Evolutionary conservation across 495 filamentous ascomycete species (phyloP).

Genomic region (Neurospora sp.): DNA sequence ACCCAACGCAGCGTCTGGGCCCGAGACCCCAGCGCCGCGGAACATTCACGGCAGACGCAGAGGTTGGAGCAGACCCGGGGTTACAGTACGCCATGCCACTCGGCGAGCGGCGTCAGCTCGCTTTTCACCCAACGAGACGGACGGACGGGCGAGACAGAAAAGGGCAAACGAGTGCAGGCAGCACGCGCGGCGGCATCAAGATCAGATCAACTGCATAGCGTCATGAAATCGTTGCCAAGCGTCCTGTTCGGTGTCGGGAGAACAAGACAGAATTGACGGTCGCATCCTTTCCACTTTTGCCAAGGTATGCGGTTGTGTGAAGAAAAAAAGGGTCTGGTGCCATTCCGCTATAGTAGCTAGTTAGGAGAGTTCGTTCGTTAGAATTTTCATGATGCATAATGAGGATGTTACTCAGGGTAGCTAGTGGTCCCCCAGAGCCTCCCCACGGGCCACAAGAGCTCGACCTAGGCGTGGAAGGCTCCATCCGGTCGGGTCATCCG

Average conservation of each 20-base stretch:
- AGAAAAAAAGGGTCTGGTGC: slow-evolving; percentile 5
- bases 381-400: background rate
- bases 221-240: background rate
- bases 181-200: background rate
- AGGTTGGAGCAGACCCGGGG: background rate
- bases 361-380: background rate
- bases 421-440: slow-evolving; percentile 1
- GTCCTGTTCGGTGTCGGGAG: background rate
- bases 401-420: background rate
- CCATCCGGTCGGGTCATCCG: slow-evolving; percentile 16
- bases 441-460: background rate
- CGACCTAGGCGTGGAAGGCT: slow-evolving; percentile 4
- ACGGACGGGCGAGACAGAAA: background rate
- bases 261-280: background rate
- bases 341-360: background rate
- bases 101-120: background rate
- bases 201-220: background rate
- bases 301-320: background rate
- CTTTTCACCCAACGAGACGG: background rate
- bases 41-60: background rate
- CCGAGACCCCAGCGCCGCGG: background rate
- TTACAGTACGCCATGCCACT: background rate
- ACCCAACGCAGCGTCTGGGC: background rate
- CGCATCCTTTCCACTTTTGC: background rate
- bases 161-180: background rate